phyloP scores from a whole-genome alignment of 2,329 filamentous ascomycete genomes.

The Fusarium liriodendri region DNA sequence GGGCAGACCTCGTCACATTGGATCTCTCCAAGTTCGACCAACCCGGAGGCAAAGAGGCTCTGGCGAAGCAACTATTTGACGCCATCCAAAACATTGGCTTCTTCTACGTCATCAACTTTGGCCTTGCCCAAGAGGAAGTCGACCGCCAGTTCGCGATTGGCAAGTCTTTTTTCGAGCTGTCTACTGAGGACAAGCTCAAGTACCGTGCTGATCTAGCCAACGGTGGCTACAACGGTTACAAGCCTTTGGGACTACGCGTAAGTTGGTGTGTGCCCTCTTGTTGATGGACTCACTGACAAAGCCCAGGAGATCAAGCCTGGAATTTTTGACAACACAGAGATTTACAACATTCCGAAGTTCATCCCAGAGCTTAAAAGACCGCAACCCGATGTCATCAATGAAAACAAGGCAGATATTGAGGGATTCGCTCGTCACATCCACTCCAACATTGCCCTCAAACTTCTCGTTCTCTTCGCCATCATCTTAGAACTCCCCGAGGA shows the following conservation, averaged over 20 bases:
- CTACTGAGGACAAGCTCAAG: not conserved
- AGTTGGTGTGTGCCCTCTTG: too few species aligned
- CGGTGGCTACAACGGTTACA: not conserved
- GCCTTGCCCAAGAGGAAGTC: not conserved
- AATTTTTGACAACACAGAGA: not conserved
- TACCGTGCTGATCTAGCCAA: not conserved
- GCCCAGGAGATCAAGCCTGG: not conserved
- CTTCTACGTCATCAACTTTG: not conserved
- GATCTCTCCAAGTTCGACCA: not conserved
- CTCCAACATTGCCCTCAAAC: not conserved
- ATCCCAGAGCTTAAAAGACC: not conserved
- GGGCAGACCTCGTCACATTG: not conserved
- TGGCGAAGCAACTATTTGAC: not conserved
- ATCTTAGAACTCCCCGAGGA: not conserved
- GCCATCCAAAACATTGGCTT: not conserved
- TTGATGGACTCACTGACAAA: not conserved
- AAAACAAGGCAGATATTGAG: not conserved
- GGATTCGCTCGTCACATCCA: not conserved
- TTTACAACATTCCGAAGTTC: not conserved
- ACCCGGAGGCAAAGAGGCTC: not conserved
- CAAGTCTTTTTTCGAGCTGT: not conserved
- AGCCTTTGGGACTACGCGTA: not conserved
- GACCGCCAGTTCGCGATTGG: not conserved
- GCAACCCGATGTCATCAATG: not conserved
- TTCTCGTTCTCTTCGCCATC: not conserved